These are phyloP conservation scores for Solanum chiquidenum DNA, from an alignment of 257 asterid species.

Conservation along the genomic window DNA sequence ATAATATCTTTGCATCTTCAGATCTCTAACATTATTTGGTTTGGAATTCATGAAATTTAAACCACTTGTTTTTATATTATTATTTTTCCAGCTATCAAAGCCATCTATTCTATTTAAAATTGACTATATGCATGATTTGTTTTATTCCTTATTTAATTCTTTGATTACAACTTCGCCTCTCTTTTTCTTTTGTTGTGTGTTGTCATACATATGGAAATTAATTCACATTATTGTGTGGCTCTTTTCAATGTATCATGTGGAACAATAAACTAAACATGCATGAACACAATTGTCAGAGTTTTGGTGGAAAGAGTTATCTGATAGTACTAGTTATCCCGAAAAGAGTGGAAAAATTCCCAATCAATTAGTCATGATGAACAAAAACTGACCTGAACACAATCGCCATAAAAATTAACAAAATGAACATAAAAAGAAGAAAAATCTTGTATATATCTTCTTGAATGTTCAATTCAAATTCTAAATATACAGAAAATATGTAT, in stretches of 20 bases:
- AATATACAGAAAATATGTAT: neutral
- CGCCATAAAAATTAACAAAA: neutral
- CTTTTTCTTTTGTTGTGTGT: neutral
- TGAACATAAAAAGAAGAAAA: neutral
- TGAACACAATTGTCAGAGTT: too few species aligned
- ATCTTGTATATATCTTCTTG: neutral
- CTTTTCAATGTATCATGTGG: neutral
- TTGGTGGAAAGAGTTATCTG: accelerated
- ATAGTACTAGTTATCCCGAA: neutral
- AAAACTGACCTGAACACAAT: neutral
- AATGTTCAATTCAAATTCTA: neutral
- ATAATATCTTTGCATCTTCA: neutral
- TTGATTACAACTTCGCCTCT: neutral
- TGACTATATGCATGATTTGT: neutral
- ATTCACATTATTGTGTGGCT: neutral
- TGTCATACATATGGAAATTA: neutral
- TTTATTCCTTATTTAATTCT: neutral
- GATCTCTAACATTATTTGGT: neutral
- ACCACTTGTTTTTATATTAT: neutral
- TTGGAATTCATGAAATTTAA: neutral
- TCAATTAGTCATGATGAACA: neutral
- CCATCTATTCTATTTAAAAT: neutral
- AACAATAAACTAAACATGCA: neutral
- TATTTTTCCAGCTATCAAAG: neutral
- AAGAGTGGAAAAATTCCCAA: too few species aligned